Evolutionary conservation across 352 stramenopile species (phyloP), one percentile per base, ranked within the genome.

Genomic region (Globisporangium ultimum): DNA sequence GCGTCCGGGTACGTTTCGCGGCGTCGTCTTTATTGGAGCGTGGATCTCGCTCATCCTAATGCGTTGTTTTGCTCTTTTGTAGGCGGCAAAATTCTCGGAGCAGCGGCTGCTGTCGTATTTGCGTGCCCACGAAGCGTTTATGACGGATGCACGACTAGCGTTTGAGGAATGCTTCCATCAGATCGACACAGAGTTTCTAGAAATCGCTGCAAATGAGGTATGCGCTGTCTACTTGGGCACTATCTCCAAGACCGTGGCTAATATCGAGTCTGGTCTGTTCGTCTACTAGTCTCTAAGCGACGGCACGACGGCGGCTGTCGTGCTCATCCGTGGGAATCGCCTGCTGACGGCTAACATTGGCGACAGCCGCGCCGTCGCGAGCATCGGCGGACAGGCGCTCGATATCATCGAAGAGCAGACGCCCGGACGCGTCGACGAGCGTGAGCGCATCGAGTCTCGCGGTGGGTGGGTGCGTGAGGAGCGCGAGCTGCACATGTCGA

Each of bases 381-480:
- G 82, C 46, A 82, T 94, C 28, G 70, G 76, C 45, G 88, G 87
- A 2, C 56, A 88, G 21, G 87, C 89, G 34, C 61, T 96, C 40
- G 85, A 93, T 59, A 87, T 97, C 51, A 96, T 95, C 47, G 74
- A 91, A 64, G 86, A 95, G 60, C 89, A 97, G 58, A 95, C 79
- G 12, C 88, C 88, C 4, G 84, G 86, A 5, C 72, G 87, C 32
- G 48, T 61, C 50, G 81, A 94, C 32, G 89, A 97, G 55, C 80
- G 84, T 13, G 54, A 60, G 22, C 76, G 88, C 11, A 96, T 96
- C 47, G 80, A 88, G 55, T 38, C 61, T 3, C 78, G 84, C 13
- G 85, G 85, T 52, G 87, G 87, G 0, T 67, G 60, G 60, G 60
- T 67, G 45, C 59, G 56, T 12, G 83, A 93, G 64, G 87, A 96